A percentile compares a stretch with the other conserved stretches of the same genome.
Evolutionary conservation across 352 stramenopile genomes (phyloP).

Genomic region (Thalassiosira hispida): DNA sequence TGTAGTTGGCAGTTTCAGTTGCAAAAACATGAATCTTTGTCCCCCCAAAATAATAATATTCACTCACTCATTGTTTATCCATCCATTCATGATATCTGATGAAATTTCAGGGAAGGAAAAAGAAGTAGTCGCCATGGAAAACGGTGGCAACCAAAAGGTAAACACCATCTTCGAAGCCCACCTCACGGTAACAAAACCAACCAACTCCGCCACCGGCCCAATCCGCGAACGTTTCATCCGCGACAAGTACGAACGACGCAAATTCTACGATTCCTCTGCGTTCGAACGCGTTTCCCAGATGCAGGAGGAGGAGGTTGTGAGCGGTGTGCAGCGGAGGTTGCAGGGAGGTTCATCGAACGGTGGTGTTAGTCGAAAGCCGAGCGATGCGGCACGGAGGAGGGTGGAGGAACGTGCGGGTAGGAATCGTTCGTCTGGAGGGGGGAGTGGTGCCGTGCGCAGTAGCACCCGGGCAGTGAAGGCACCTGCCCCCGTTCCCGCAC

Average conservation of each 20-base stretch:
- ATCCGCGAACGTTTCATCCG: conserved; percentile 83
- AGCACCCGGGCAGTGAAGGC: conserved; percentile 25
- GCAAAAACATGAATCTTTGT: background rate
- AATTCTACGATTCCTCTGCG: conserved; percentile 78
- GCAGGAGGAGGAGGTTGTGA: conserved; percentile 43
- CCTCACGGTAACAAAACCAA: conserved; percentile 67
- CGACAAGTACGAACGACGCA: conserved; percentile 86
- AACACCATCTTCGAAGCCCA: conserved; percentile 83
- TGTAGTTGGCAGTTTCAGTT: conserved; percentile 20
- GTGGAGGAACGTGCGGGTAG: conserved; percentile 61
- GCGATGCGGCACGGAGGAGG: conserved; percentile 65
- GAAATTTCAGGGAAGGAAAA: conserved; percentile 82
- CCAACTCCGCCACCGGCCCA: conserved; percentile 68
- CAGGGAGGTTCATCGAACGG: conserved; percentile 1
- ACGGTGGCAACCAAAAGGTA: conserved; percentile 82
- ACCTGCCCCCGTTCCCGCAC: conserved; percentile 13
- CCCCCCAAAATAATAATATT: background rate
- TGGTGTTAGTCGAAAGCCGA: conserved; percentile 49
- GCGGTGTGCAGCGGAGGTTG: conserved; percentile 44
- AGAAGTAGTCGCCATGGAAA: conserved; percentile 85
- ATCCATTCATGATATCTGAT: too few relatives aligned
- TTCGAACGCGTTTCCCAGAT: conserved; percentile 43
- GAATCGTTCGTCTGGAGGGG: conserved; percentile 34
- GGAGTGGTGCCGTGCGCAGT: background rate
- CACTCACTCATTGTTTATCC: too few relatives aligned